phyloP scores from a whole-genome alignment of 2,329 filamentous ascomycete genomes.

The Hypoxylon sp. region DNA sequence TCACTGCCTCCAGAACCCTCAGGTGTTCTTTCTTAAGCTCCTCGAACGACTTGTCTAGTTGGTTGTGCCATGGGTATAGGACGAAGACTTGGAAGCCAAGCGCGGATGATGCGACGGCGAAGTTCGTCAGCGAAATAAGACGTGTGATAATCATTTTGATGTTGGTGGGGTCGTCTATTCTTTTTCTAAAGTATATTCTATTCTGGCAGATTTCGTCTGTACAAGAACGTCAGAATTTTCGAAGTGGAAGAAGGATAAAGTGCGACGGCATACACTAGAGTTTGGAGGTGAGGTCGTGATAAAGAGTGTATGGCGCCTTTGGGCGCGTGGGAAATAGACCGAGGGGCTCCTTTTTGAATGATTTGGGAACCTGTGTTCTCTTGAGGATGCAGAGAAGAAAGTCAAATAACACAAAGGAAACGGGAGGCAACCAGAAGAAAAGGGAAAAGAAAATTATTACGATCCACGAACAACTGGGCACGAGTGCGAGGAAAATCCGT shows the following conservation, averaged over 20 bases:
- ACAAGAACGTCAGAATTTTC: slow-evolving; percentile 17
- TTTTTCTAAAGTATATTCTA: slow-evolving; percentile 1
- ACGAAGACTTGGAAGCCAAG: slow-evolving; percentile 74
- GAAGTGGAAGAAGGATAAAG: slow-evolving; percentile 1
- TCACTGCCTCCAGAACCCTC: slow-evolving; percentile 51
- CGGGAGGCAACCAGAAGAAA: slow-evolving; percentile 17
- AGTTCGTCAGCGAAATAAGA: slow-evolving; percentile 68
- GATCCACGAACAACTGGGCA: slow-evolving; percentile 12
- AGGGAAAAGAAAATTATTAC: slow-evolving; percentile 12
- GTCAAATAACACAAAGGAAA: slow-evolving; percentile 11
- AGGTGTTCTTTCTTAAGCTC: slow-evolving; percentile 66
- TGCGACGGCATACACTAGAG: slow-evolving; percentile 21
- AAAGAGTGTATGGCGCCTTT: slow-evolving; percentile 32
- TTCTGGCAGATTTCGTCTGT: slow-evolving; percentile 25
- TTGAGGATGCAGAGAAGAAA: slow-evolving; percentile 16
- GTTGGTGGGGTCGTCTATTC: slow-evolving; percentile 15
- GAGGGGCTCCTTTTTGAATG: slow-evolving; percentile 17
- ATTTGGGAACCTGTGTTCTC: slow-evolving; percentile 12
- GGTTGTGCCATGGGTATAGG: slow-evolving; percentile 74
- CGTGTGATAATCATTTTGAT: slow-evolving; percentile 51
- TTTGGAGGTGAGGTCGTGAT: slow-evolving; percentile 22
- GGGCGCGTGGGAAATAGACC: slow-evolving; percentile 22
- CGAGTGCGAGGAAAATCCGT: slow-evolving; percentile 22
- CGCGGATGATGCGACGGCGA: slow-evolving; percentile 70
- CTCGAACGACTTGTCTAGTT: slow-evolving; percentile 69